Evolutionary conservation across 768 basidiomycete genomes (phyloP), one percentile per base, ranked within the genome.

Genomic region (Lactarius akahatsu): DNA sequence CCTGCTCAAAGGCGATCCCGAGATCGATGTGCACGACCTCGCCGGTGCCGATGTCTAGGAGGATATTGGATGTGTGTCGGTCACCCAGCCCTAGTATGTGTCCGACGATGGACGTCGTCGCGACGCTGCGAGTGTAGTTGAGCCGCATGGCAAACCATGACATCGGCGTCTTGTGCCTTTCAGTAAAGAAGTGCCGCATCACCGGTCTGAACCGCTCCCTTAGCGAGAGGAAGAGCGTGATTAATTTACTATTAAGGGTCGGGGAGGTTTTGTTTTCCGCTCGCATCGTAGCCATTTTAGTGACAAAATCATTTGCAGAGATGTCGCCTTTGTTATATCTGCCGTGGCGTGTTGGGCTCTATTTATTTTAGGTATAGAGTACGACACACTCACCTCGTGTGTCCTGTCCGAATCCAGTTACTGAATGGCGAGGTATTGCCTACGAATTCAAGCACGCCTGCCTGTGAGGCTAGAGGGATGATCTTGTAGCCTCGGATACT

Each of bases 21-120:
- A 98, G 81, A 76, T 99, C 96, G 61, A 99, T 99, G 74, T 97
- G 95, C 8, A 98, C 87, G 55, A 96, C 82, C 73, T 98, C 94
- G 18, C 96, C 96, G 10, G 85, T 87, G 32, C 75, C 75, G 57
- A 85, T 85, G 75, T 98, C 95, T 55, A 98, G 79, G 55, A 99
- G 80, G 71, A 99, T 96, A 76, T 99, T 99, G 52, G 90, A 89
- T 7, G 84, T 83, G 74, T 99, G 96, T 15, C 96, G 85, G 74
- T 99, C 96, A 0, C 96, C 96, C 1, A 99, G 81, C 9, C 96
- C 96, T 23, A 98, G 78, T 52, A 97, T 80, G 72, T 96, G 91
- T 0, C 96, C 97, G 20, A 97, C 92, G 64, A 98, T 97, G 11
- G 93, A 95, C 2, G 87, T 94, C 0, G 92, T 92, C 5, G 97